Evolutionary conservation across 805 yeast genomes (phyloP), one percentile per base, ranked within the genome.

Genomic region (Lipomyces japonicus): DNA sequence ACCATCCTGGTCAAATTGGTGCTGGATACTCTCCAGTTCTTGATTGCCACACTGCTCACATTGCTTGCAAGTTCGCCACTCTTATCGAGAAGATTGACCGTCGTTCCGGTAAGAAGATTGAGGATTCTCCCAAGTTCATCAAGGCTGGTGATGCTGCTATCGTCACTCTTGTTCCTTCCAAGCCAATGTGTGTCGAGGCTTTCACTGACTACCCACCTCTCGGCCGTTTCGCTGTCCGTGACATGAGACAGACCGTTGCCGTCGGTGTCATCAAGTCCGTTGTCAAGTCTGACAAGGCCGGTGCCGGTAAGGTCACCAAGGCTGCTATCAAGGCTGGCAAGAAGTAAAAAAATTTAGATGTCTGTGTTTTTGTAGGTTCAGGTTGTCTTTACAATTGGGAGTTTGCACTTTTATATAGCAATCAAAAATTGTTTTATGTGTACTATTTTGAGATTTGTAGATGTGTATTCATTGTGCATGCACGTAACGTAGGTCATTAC

Each of bases 171-270:
- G 82, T 88, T 67, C 85, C 91, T 65, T 72, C 86, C 67, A 89
- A 86, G 80, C 90, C 95, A 68, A 80, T 91, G 78, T 90, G 96
- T 75, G 95, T 90, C 64, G 96, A 91, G 77, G 80, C 91, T 65
- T 91, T 82, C 83, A 76, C 82, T 70, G 93, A 88, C 71, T 89
- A 91, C 83, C 96, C 91, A 73, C 96, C 95, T 77, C 76, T 91
- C 75, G 93, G 96, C 77, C 89, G 97, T 84, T 79, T 91, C 77
- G 91, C 91, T 74, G 96, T 89, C 82, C 90, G 97, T 86, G 97
- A 89, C 79, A 89, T 89, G 97, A 86, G 97, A 86, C 96, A 89
- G 80, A 90, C 97, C 68, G 97, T 90, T 70, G 97, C 97, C 74
- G 97, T 90, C 73, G 97, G 97, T 86, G 96, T 90, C 72, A 86